A percentile compares a stretch with the other conserved stretches of the same genome.
Conservation (phyloP, 1,284 basidiomycete species). For the Trichosporon coremiiforme region DNA sequence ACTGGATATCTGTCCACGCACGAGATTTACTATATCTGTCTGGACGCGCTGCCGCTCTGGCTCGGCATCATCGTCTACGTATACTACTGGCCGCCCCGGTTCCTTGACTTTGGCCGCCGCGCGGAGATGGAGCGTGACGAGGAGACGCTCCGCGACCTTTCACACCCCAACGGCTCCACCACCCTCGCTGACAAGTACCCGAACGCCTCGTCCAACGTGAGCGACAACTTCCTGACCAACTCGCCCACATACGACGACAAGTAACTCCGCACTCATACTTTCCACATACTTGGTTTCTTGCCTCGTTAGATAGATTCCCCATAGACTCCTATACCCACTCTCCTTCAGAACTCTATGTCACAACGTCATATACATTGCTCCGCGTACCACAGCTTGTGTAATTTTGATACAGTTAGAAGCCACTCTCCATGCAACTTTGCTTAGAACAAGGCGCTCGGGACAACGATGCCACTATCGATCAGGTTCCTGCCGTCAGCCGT, state of each 20-base stretch:
- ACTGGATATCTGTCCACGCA: slow-evolving; percentile 65
- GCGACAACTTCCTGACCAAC: neutral
- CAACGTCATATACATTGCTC: slow-evolving; percentile 1
- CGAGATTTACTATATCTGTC: slow-evolving; percentile 66
- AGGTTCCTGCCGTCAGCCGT: slow-evolving; percentile 18
- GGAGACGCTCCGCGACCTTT: neutral
- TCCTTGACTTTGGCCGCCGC: slow-evolving; percentile 25
- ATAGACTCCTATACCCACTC: neutral
- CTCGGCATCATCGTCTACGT: slow-evolving; percentile 61
- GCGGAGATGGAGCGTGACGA: slow-evolving; percentile 3
- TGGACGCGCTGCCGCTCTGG: slow-evolving; percentile 64
- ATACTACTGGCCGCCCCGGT: slow-evolving; percentile 41
- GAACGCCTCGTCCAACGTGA: slow-evolving; percentile 8
- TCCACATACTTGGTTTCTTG: neutral
- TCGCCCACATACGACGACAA: neutral
- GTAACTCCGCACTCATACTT: neutral
- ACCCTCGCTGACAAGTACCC: neutral
- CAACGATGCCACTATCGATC: neutral
- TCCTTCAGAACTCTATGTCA: neutral
- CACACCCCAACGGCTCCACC: neutral
- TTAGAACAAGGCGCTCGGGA: slow-evolving; percentile 3
- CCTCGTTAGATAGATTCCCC: neutral
- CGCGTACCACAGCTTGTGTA: neutral
- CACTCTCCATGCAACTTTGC: neutral
- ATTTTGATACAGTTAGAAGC: neutral